Evolutionary conservation across 2,329 filamentous ascomycete species (phyloP), one percentile per base, ranked within the genome.

Genomic region (Furcasterigmium furcatum): DNA sequence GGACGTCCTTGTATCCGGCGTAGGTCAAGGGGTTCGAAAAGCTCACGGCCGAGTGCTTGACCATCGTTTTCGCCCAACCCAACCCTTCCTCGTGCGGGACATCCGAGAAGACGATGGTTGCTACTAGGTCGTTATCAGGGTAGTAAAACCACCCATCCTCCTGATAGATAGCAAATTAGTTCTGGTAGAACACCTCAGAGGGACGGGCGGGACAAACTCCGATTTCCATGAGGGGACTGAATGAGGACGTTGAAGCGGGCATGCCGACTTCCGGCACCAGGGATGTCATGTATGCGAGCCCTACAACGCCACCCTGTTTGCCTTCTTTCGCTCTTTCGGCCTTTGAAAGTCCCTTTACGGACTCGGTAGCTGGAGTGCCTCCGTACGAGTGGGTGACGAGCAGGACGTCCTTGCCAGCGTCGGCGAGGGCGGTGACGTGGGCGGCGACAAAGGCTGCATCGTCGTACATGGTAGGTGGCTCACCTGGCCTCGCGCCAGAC

Each of bases 1-100:
- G 64, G 2, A 70, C 55, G 29, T 71, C 59, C 45, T 64, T 66
- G 48, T 70, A 73, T 1, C 66, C 68, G 3, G 61, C 47, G 50
- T 72, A 58, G 2, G 63, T 68, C 34, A 73, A 48, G 4, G 54
- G 49, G 18, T 56, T 57, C 0, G 38, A 44, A 48, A 72, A 72
- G 38, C 57, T 61, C 10, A 55, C 46, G 9, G 56, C 49, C 1
- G 64, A 68, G 40, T 73, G 70, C 12, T 34, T 34, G 12, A 34
- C 30, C 14, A 34, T 10, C 30, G 13, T 34, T n/a, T 34, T 34
- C 14, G 30, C 30, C 30, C 30, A 34, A n/a, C 8, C 13, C 30
- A 14, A 3, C 12, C 30, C 58, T 46, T 63, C 53, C 4, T 60
- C 54, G 9, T 40, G 38, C 8, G 60, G 51, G 2, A 65, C 21